These are phyloP conservation scores for Aureobasidium sp. DNA, from an alignment of 2,329 filamentous ascomycete species.

Conservation along the genomic window DNA sequence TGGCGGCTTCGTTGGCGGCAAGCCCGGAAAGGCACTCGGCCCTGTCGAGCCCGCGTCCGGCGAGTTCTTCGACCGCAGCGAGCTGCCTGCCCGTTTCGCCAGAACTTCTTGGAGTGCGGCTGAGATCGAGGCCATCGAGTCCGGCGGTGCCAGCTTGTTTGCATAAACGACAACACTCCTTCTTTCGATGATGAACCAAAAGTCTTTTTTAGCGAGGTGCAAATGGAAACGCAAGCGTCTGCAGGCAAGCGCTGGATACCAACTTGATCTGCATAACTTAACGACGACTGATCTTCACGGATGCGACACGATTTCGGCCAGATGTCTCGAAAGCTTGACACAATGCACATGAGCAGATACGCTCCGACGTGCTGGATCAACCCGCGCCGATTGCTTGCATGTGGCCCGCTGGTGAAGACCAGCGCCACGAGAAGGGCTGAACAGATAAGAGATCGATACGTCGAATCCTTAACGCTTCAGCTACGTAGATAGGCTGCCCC, in stretches of 20 bases:
- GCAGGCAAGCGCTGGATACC: constrained; percentile 11
- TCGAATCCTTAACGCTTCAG: not conserved
- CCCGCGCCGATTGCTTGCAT: constrained; percentile 1
- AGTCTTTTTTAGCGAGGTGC: constrained; percentile 6
- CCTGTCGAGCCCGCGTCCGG: constrained; percentile 63
- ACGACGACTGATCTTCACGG: not conserved
- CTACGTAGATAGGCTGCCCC: not conserved
- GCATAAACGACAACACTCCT: constrained; percentile 30
- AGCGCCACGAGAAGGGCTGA: not conserved
- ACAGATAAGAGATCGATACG: not conserved
- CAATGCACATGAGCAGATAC: not conserved
- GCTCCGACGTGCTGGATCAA: not conserved
- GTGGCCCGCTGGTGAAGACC: not conserved
- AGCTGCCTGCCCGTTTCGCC: constrained; percentile 80
- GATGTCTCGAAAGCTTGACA: not conserved
- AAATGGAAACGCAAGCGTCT: constrained; percentile 10
- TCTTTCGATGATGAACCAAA: not conserved
- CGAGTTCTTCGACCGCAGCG: constrained; percentile 78
- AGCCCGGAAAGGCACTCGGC: constrained; percentile 63
- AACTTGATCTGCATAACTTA: not conserved
- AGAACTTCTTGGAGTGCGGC: constrained; percentile 63
- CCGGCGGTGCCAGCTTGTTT: constrained; percentile 69
- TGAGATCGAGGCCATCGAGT: constrained; percentile 95
- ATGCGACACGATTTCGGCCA: constrained; percentile 3
- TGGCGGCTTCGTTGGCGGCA: constrained; percentile 47